Evolutionary conservation across 2,329 filamentous ascomycete species (phyloP).

Genomic region (Daldinia sp.): DNA sequence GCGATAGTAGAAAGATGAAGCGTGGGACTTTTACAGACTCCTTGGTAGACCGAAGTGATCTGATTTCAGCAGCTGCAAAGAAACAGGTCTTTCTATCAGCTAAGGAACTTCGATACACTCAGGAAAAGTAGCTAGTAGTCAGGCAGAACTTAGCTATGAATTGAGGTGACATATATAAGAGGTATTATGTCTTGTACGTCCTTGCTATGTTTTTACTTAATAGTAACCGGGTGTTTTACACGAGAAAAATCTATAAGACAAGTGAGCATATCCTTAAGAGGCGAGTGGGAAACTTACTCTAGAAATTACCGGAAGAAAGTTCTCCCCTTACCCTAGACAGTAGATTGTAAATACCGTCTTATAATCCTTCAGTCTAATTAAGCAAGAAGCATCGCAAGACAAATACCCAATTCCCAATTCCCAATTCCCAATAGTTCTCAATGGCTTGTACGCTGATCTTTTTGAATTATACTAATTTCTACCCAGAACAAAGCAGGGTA

Average conservation of each 20-base stretch:
- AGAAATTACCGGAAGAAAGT: neutral
- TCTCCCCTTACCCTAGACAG: neutral
- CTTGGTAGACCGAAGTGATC: neutral
- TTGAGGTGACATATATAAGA: neutral
- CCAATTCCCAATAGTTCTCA: neutral
- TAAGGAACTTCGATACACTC: neutral
- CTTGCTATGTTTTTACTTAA: neutral
- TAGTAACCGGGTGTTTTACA: neutral
- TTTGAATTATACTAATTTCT: constrained; percentile 1
- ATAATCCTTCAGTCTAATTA: neutral
- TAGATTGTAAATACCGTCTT: no score
- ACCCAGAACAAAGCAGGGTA: neutral
- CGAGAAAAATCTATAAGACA: neutral
- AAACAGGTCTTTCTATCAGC: neutral
- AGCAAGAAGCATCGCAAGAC: neutral
- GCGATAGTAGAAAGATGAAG: neutral
- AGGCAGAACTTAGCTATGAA: neutral
- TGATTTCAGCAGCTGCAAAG: neutral
- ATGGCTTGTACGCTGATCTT: neutral
- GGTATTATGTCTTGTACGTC: neutral
- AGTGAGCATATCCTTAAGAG: neutral
- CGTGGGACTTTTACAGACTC: neutral
- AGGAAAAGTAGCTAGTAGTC: neutral
- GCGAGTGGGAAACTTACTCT: neutral
- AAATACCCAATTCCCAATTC: neutral